Percentiles rank a stretch among this genome's conserved stretches.
Evolutionary conservation across 345 rosid species (phyloP).

Genomic region (Eucalyptus regnans): DNA sequence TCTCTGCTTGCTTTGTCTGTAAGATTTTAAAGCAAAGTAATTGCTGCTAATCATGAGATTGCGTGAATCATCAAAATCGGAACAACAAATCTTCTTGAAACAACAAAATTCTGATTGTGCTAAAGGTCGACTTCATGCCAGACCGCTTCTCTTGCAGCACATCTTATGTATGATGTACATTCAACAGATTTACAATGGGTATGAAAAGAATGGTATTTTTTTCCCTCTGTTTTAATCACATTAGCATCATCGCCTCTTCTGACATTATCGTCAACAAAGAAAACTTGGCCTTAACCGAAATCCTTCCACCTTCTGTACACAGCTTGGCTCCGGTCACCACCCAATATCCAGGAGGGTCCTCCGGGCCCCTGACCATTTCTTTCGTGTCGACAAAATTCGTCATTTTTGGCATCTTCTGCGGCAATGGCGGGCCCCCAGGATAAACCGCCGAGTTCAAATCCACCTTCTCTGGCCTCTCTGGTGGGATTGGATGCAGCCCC

Average conservation of each 20-base stretch:
- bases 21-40: neutral
- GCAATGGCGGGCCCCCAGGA: constrained; percentile 66
- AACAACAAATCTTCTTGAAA: neutral
- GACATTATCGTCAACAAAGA: constrained; percentile 70
- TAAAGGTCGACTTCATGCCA: neutral
- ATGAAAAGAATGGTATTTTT: neutral
- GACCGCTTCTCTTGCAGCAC: neutral
- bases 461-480: constrained; percentile 35
- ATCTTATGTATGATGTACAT: neutral
- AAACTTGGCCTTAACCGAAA: constrained; percentile 74
- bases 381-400: constrained; percentile 74
- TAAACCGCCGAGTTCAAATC: constrained; percentile 83
- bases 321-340: constrained; percentile 94
- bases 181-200: constrained; percentile 5
- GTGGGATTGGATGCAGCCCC: constrained; percentile 20
- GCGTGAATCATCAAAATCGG: neutral
- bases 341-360: constrained; percentile 90
- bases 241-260: constrained; percentile 54
- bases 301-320: constrained; percentile 58
- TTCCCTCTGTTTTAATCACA: constrained; percentile 7
- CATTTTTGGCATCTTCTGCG: constrained; percentile 48
- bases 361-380: constrained; percentile 87
- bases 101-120: neutral
- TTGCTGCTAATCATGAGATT: neutral
- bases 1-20: neutral